Base-by-base conservation (phyloP, 1,139 yeast genomes). In the Kurtzmaniella quercitrusa region DNA sequence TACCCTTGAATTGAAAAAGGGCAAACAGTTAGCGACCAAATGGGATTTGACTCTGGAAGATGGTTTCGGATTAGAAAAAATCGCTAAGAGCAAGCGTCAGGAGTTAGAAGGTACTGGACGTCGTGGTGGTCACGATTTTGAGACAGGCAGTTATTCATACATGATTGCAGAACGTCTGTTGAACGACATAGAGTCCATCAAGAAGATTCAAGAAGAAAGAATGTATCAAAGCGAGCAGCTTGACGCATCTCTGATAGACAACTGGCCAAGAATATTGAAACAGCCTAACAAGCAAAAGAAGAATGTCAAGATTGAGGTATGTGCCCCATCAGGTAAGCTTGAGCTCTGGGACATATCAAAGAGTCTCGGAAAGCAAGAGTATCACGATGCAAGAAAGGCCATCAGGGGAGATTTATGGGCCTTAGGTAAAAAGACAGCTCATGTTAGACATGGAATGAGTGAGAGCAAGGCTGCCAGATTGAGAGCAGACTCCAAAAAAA, bases 351-450 rank as follows among this genome's bases (percentile, higher is more conserved):
- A 83, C 21, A 76, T 93, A 3, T 86, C 98, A 1, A 86, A 84
- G 59, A 82, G 95, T 19, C 74, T 79, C 46, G 87, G 88, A 11
- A 81, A 81, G 52, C 85, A 82, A 51, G 80, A 73, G 1, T 93
- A 89, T 56, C 95, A 88, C 53, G 98, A 93, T 66, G 96, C 96
- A 0, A 75, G 98, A 47, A 91, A 93, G 60, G 79, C 88, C 0
- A 67, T 65, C 34, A 78, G 81, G 56, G 96, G 97, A n/a, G 99
- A 93, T 59, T 65, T 85, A 44, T 93, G 98, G 98, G 84, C 85
- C 0, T 68, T 88, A 43, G 93, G 81, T 23, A 85, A 84, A 39
- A 91, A 91, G 65, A 75, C 83, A 8, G 80, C 74, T 11, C 60
- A 69, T 3, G 73, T 70, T 17, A 65, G 63, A 49, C 65, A 61